Evolutionary conservation across 2,329 filamentous ascomycete species (phyloP).

Genomic region (Botrytis elliptica): DNA sequence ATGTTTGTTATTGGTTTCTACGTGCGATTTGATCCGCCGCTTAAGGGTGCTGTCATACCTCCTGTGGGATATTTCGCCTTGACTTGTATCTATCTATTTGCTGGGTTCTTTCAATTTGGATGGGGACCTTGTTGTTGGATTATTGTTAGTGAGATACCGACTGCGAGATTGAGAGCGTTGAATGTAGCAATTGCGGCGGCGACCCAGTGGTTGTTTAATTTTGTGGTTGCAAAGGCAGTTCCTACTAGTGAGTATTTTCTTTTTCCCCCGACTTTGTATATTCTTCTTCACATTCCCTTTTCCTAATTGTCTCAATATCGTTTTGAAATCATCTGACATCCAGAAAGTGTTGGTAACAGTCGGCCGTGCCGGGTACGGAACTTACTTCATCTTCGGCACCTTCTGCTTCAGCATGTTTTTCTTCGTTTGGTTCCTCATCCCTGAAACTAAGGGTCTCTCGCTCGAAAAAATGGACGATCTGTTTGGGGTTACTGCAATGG

Average conservation of each 20-base stretch:
- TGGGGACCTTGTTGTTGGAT: constrained; percentile 71
- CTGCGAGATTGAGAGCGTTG: constrained; percentile 61
- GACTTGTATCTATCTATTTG: constrained; percentile 71
- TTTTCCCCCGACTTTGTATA: not conserved
- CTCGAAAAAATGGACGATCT: constrained; percentile 49
- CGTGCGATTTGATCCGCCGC: constrained; percentile 59
- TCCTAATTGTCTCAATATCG: too few species aligned
- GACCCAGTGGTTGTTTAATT: constrained; percentile 74
- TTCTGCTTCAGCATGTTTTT: constrained; percentile 62
- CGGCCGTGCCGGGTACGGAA: constrained; percentile 47
- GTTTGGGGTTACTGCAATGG: constrained; percentile 14
- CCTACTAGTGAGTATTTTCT: constrained; percentile 50
- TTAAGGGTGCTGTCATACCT: constrained; percentile 53
- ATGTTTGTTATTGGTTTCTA: constrained; percentile 75
- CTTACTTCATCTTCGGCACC: constrained; percentile 62
- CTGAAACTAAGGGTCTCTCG: constrained; percentile 66
- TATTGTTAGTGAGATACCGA: constrained; percentile 68
- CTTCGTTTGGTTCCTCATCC: constrained; percentile 43
- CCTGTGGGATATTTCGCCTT: constrained; percentile 69
- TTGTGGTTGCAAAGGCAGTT: constrained; percentile 66
- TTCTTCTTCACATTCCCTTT: too few species aligned
- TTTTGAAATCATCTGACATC: not conserved
- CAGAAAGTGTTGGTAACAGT: constrained; percentile 48
- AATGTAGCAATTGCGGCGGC: constrained; percentile 68
- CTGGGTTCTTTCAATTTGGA: constrained; percentile 65